phyloP scores from a whole-genome alignment of 805 yeast species.

The Lachancea mirantina region DNA sequence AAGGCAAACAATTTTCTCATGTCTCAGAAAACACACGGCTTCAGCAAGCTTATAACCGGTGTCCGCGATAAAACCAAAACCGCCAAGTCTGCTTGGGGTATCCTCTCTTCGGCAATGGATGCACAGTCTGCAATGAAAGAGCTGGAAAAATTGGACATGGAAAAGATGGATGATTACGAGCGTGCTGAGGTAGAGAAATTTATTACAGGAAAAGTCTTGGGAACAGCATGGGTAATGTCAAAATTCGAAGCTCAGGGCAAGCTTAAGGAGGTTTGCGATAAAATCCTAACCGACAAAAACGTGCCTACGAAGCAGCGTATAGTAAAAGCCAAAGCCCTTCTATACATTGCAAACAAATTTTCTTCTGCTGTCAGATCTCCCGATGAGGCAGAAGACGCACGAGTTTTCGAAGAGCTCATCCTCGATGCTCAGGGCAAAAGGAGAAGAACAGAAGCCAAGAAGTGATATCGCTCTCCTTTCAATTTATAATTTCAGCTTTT shows the following conservation, averaged over 20 bases:
- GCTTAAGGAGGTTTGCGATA: constrained; percentile 75
- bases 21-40: constrained; percentile 77
- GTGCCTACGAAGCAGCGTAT: constrained; percentile 55
- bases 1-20: constrained; percentile 69
- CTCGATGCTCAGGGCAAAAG: constrained; percentile 70
- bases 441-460: constrained; percentile 27
- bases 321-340: constrained; percentile 73
- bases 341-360: constrained; percentile 66
- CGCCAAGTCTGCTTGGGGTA: constrained; percentile 75
- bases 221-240: constrained; percentile 94
- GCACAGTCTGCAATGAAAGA: constrained; percentile 76
- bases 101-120: constrained; percentile 77
- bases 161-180: constrained; percentile 48
- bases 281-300: constrained; percentile 60
- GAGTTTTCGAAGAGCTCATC: constrained; percentile 85
- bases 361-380: constrained; percentile 59
- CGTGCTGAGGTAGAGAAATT: constrained; percentile 73
- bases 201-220: constrained; percentile 81
- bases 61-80: constrained; percentile 79
- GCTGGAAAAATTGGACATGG: constrained; percentile 61
- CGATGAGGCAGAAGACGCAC: constrained; percentile 89
- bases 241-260: constrained; percentile 76
- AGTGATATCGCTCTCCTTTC: too few species aligned
- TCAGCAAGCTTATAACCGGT: constrained; percentile 74
- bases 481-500: too few species aligned